Conservation (phyloP, 2,329 filamentous ascomycete genomes). For the Aaosphaeria arxii region DNA sequence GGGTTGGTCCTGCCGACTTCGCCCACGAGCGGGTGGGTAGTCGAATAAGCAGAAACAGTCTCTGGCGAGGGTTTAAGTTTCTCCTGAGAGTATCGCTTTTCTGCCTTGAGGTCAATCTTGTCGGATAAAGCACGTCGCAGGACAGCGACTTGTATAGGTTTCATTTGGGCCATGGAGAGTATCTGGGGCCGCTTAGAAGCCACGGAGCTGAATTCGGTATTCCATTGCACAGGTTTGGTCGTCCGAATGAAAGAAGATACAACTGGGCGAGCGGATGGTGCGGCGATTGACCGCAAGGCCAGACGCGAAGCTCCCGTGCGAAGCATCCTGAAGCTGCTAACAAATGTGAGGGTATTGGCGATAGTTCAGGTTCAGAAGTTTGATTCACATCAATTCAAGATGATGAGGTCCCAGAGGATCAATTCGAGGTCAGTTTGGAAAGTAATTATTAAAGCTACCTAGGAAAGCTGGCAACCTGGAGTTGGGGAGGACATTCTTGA, state of each 20-base stretch:
- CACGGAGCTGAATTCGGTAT: constrained; percentile 43
- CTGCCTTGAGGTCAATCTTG: constrained; percentile 55
- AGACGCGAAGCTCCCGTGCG: constrained; percentile 44
- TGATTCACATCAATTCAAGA: too few relatives aligned
- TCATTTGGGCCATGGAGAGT: constrained; percentile 24
- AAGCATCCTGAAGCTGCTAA: constrained; percentile 35
- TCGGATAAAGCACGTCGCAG: constrained; percentile 44
- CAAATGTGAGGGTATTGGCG: too few relatives aligned
- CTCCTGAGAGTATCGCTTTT: constrained; percentile 53
- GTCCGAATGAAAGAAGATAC: constrained; percentile 17
- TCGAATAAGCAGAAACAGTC: constrained; percentile 58
- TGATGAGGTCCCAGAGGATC: too few relatives aligned
- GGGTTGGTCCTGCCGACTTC: constrained; percentile 35
- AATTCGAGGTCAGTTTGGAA: too few relatives aligned
- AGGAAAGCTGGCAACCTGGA: too few relatives aligned
- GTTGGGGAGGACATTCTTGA: too few relatives aligned
- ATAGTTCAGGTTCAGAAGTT: too few relatives aligned
- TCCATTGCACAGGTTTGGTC: constrained; percentile 30
- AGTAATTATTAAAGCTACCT: too few relatives aligned
- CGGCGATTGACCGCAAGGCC: constrained; percentile 36
- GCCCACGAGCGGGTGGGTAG: constrained; percentile 38
- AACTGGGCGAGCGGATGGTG: constrained; percentile 27
- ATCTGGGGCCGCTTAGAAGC: constrained; percentile 32
- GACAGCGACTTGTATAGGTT: constrained; percentile 28
- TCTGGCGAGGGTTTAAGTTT: constrained; percentile 60